These are phyloP conservation scores for Boeremia exigua DNA, from an alignment of 2,329 filamentous ascomycete genomes.

Conservation along the genomic window DNA sequence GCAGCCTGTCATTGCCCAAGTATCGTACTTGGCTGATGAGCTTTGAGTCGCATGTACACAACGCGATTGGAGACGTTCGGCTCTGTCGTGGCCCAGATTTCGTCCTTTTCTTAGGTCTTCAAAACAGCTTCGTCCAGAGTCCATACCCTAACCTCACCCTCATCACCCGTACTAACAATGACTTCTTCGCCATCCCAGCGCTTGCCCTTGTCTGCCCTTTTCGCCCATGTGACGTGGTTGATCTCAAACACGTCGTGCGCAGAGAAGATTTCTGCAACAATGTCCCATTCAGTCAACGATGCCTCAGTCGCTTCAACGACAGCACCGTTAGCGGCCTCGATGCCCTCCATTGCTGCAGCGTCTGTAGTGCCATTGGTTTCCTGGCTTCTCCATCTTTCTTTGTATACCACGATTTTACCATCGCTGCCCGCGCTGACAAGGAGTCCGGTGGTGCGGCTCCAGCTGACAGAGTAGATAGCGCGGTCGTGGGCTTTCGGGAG, in stretches of 20 bases:
- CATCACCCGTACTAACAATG: constrained; percentile 88
- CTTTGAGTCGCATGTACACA: neutral
- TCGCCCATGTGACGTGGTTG: constrained; percentile 90
- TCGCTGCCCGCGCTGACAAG: constrained; percentile 92
- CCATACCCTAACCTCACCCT: constrained; percentile 88
- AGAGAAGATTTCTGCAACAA: constrained; percentile 71
- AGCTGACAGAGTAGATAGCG: constrained; percentile 82
- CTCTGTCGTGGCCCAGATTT: neutral
- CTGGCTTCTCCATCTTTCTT: constrained; percentile 22
- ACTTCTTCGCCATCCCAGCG: constrained; percentile 76
- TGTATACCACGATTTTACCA: constrained; percentile 35
- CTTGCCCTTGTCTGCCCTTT: constrained; percentile 71
- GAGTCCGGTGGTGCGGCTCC: constrained; percentile 78
- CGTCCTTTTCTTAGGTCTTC: neutral
- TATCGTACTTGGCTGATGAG: neutral
- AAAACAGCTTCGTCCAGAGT: constrained; percentile 46
- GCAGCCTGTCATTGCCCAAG: neutral
- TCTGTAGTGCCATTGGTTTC: constrained; percentile 31
- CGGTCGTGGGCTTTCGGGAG: constrained; percentile 78
- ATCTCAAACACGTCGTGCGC: constrained; percentile 93
- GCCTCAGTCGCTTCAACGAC: constrained; percentile 23
- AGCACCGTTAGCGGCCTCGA: constrained; percentile 22
- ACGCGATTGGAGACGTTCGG: neutral
- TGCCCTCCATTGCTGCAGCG: constrained; percentile 26
- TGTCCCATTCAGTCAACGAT: constrained; percentile 67